These are phyloP conservation scores for Hordeum vulgare DNA, from an alignment of 176 grass and related monocot genomes.

Conservation along the genomic window DNA sequence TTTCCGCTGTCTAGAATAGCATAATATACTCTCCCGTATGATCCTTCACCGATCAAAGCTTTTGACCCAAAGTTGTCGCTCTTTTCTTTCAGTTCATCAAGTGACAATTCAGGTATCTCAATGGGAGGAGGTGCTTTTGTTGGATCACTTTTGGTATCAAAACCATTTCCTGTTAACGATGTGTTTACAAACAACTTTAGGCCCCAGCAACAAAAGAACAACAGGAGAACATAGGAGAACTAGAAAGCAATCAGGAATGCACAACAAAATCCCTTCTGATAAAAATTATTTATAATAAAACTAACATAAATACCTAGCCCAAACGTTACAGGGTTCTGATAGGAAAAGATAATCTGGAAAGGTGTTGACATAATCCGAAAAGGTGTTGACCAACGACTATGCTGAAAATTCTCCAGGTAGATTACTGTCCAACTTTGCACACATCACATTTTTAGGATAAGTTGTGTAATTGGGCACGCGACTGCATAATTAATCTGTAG, in stretches of 20 bases:
- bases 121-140: constrained; percentile 59
- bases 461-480: no score
- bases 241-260: neutral
- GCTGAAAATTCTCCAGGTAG: no score
- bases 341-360: neutral
- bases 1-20: constrained; percentile 60
- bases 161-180: constrained; percentile 41
- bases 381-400: neutral
- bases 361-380: no score
- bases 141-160: constrained; percentile 36
- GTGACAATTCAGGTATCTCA: constrained; percentile 61
- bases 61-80: constrained; percentile 85
- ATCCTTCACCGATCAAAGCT: constrained; percentile 84
- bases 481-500: no score
- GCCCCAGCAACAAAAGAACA: neutral
- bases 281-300: neutral
- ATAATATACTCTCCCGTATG: constrained; percentile 82
- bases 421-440: no score
- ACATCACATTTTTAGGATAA: no score
- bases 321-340: neutral
- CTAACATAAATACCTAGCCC: neutral
- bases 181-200: constrained; percentile 17
- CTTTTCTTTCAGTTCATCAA: constrained; percentile 74
- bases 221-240: neutral
- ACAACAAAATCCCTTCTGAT: neutral